Evolutionary conservation across 768 basidiomycete species (phyloP), one percentile per base, ranked within the genome.

Genomic region (Auriscalpium microsporum): DNA sequence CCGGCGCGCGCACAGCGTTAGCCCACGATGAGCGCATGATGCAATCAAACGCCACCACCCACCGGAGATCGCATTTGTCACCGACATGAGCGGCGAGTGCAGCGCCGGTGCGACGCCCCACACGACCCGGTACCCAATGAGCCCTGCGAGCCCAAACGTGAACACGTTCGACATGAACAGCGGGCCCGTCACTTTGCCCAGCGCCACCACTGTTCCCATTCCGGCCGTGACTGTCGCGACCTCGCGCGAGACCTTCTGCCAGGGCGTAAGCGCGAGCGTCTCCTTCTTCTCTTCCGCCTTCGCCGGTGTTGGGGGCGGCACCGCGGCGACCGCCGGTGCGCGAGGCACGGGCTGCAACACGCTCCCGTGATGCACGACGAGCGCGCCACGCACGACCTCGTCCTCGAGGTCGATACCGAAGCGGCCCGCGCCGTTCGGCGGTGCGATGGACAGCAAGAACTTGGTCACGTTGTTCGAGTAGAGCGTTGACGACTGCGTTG

Each of bases 381-480:
- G 75, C 3, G 90, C 83, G 8, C 90, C 89, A 48, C 90, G 81
- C 56, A 87, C 80, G 44, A 93, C 91, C 70, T 94, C 91, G 62
- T 94, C 91, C 14, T 80, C 78, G 14, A 92, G 74, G 64, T 93
- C 81, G 53, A 94, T 72, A 7, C 68, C 69, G 65, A 82, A 93
- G 47, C 73, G 79, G 46, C 75, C 76, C 45, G 84, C 78, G 40
- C 77, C 77, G 33, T 84, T 67, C 16, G 64, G 37, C 10, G 61
- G 61, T 9, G 61, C 83, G 8, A 94, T 79, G 4, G 90, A 91
- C 14, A 93, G 74, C 45, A 94, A 76, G 71, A 94, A 93, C 67
- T 94, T 94, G 38, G 87, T 85, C 59, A 94, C 84, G 64, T 94
- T 94, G 70, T 94, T 94, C 7, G 91, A 94, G 67, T 94, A 94